phyloP scores from a whole-genome alignment of 2,329 filamentous ascomycete genomes.

The Xylariales sp. region DNA sequence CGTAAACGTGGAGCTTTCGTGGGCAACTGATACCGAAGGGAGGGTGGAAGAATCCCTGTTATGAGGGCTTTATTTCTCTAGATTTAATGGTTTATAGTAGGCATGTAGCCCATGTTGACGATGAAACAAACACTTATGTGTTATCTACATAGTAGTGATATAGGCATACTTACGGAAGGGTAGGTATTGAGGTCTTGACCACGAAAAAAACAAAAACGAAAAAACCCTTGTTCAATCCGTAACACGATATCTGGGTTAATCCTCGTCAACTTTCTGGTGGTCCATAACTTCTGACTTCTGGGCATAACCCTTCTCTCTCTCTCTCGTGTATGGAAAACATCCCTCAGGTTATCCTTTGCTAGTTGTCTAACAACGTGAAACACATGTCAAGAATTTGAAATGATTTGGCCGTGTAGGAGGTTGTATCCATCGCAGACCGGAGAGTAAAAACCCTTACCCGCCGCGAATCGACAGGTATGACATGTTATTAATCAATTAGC shows the following conservation, averaged over 20 bases:
- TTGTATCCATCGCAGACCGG: neutral
- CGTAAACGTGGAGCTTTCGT: conserved; percentile 5
- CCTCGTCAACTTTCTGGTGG: neutral
- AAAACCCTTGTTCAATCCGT: neutral
- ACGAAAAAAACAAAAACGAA: neutral
- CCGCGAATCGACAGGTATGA: neutral
- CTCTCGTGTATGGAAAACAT: neutral
- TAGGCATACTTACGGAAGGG: neutral
- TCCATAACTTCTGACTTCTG: neutral
- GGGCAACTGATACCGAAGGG: conserved; percentile 3
- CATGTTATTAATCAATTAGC: neutral
- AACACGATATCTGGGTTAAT: neutral
- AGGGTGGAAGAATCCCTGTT: conserved; percentile 5
- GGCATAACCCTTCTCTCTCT: neutral
- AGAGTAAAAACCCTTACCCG: neutral
- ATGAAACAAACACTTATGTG: neutral
- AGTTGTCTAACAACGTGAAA: neutral
- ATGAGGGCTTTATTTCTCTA: neutral
- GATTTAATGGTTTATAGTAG: neutral
- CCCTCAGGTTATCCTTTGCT: neutral
- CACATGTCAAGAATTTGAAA: neutral
- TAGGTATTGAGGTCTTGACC: neutral
- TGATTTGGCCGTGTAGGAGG: neutral
- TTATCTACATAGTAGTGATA: neutral
- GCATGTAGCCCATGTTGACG: neutral